Conservation (phyloP, 2,329 filamentous ascomycete species). For the Pezicula rhizophila region DNA sequence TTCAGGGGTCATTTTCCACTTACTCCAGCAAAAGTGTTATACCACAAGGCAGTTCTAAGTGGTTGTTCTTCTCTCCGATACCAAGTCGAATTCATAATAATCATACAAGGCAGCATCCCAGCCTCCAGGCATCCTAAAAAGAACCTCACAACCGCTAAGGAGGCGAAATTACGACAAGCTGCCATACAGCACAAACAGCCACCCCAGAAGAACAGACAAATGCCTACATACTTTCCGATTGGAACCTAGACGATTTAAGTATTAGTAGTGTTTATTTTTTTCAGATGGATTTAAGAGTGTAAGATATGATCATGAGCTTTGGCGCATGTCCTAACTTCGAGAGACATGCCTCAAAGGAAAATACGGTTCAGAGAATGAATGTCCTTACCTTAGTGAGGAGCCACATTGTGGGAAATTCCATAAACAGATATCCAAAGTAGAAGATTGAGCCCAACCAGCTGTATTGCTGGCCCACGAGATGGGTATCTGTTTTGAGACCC, state of each 20-base stretch:
- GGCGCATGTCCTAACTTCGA: too few relatives aligned
- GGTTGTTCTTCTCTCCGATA: slow-evolving; percentile 53
- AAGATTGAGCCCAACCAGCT: not conserved
- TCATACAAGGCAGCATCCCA: slow-evolving; percentile 33
- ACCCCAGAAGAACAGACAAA: slow-evolving; percentile 54
- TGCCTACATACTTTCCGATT: slow-evolving; percentile 53
- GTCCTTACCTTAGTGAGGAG: slow-evolving; percentile 31
- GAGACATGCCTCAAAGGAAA: too few relatives aligned
- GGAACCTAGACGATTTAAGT: slow-evolving; percentile 31
- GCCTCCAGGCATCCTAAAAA: slow-evolving; percentile 31
- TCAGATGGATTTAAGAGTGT: too few relatives aligned
- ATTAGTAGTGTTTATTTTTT: too few relatives aligned
- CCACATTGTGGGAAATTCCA: slow-evolving; percentile 2
- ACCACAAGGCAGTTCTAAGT: slow-evolving; percentile 48
- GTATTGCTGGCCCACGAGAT: slow-evolving; percentile 23
- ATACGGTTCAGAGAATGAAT: too few relatives aligned
- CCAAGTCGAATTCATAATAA: slow-evolving; percentile 54
- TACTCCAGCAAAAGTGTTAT: slow-evolving; percentile 20
- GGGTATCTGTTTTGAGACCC: slow-evolving; percentile 30
- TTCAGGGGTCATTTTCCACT: not conserved
- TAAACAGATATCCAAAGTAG: not conserved
- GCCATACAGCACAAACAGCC: slow-evolving; percentile 53
- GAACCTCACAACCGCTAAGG: slow-evolving; percentile 17
- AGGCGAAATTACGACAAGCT: slow-evolving; percentile 34
- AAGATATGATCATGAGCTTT: too few relatives aligned